Conservation (phyloP, 371 early-diverging fungal genomes). For the Mucor velutinosus region DNA sequence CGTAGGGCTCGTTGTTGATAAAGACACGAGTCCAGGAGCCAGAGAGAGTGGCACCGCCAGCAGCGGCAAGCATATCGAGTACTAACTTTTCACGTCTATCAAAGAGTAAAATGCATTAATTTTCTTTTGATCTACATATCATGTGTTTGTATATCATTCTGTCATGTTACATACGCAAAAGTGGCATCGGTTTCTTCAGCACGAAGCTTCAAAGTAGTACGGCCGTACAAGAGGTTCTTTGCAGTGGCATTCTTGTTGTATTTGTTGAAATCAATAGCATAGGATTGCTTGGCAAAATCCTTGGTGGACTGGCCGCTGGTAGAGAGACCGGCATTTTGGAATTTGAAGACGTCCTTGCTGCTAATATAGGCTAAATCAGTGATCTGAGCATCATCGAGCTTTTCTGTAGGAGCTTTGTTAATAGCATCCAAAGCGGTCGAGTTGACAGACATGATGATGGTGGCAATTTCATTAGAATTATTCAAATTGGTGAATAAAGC, state of each 20-base stretch:
- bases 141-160: not conserved
- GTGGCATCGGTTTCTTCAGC: constrained; percentile 57
- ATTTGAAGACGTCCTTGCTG: constrained; percentile 42
- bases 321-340: constrained; percentile 43
- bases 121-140: not conserved
- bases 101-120: constrained; percentile 1
- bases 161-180: constrained; percentile 34
- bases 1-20: constrained; percentile 53
- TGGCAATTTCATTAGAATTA: constrained; percentile 49
- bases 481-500: constrained; percentile 37
- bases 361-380: constrained; percentile 48
- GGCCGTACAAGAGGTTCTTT: constrained; percentile 40
- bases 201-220: constrained; percentile 55
- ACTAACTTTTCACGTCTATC: constrained; percentile 52
- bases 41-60: constrained; percentile 56
- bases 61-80: constrained; percentile 51
- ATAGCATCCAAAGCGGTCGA: constrained; percentile 38
- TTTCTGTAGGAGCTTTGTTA: constrained; percentile 32
- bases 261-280: constrained; percentile 51
- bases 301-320: constrained; percentile 62
- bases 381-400: constrained; percentile 27
- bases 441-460: constrained; percentile 50
- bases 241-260: constrained; percentile 33
- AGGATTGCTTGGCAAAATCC: constrained; percentile 59
- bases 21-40: constrained; percentile 53